Evolutionary conservation across 768 basidiomycete genomes (phyloP).

Genomic region (Coprinopsis sp.): DNA sequence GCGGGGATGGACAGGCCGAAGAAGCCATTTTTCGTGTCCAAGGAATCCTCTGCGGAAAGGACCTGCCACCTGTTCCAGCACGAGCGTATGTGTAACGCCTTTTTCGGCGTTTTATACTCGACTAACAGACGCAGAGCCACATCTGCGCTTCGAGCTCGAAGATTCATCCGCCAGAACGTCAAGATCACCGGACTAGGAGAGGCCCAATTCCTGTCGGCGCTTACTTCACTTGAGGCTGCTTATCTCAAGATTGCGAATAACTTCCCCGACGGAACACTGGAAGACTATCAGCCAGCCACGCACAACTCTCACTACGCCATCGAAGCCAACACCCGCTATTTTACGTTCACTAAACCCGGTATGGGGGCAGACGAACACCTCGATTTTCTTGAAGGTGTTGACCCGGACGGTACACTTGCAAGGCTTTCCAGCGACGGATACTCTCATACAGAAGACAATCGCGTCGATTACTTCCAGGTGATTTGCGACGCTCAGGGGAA

Average conservation of each 20-base stretch:
- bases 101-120: neutral
- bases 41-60: neutral
- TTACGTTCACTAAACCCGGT: neutral
- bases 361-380: neutral
- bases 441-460: neutral
- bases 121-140: neutral
- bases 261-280: neutral
- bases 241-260: neutral
- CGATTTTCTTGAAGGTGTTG: neutral
- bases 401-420: neutral
- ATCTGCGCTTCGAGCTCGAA: neutral
- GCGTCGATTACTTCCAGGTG: neutral
- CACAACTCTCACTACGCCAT: neutral
- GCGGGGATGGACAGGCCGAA: neutral
- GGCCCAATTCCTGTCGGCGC: neutral
- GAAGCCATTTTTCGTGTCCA: neutral
- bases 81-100: neutral
- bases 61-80: neutral
- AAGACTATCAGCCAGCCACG: neutral
- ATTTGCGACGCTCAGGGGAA: neutral
- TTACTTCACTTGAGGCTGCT: neutral
- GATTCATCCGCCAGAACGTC: neutral
- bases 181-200: neutral
- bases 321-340: neutral
- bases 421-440: neutral